phyloP scores from a whole-genome alignment of 139 green algal species.

The Medakamo hakoo region DNA sequence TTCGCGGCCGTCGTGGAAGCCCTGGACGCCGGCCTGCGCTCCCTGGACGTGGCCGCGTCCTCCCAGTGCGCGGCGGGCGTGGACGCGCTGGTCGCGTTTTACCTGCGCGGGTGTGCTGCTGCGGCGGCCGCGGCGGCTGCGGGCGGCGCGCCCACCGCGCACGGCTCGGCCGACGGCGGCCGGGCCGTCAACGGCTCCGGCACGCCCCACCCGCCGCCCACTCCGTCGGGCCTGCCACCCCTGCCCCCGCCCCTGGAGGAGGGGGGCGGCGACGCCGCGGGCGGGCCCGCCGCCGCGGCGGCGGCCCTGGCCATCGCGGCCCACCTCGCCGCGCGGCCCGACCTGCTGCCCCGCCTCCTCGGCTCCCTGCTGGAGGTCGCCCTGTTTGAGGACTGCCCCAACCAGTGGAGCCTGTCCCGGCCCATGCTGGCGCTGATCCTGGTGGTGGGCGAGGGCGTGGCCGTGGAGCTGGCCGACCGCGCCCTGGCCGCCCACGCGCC shows the following conservation, averaged over 20 bases:
- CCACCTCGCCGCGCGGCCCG: constrained; percentile 37
- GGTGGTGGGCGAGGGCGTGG: constrained; percentile 69
- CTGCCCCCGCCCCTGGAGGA: constrained; percentile 2
- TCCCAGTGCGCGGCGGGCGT: constrained; percentile 71
- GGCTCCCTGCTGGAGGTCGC: constrained; percentile 88
- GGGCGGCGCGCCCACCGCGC: background rate
- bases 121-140: no score
- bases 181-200: no score
- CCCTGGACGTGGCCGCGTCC: constrained; percentile 57
- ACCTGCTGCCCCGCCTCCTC: constrained; percentile 49
- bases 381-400: constrained; percentile 94
- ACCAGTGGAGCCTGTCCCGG: constrained; percentile 88
- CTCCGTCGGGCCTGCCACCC: no score
- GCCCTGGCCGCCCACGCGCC: constrained; percentile 45
- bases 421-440: constrained; percentile 95
- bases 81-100: constrained; percentile 80
- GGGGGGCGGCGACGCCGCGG: constrained; percentile 1
- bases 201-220: no score
- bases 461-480: constrained; percentile 45
- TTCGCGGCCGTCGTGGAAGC: constrained; percentile 71
- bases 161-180: no score
- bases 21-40: constrained; percentile 72
- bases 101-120: constrained; percentile 56
- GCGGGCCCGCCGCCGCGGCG: background rate
- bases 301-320: constrained; percentile 29